A percentile compares a stretch with the other conserved stretches of the same genome.
Evolutionary conservation across 768 basidiomycete species (phyloP).

Genomic region (Saitozyma sp.): DNA sequence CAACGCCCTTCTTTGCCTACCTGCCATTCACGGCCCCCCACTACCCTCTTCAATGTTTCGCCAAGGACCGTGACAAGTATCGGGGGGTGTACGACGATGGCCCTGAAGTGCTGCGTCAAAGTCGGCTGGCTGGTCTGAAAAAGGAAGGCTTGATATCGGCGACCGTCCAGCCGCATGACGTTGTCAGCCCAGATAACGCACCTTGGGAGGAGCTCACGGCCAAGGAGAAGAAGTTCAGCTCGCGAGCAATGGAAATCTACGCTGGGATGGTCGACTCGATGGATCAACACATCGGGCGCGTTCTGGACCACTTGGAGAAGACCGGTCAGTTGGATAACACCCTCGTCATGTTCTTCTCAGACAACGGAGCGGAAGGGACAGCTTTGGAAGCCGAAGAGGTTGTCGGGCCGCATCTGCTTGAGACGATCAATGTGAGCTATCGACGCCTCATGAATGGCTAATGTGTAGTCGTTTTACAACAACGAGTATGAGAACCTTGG

Average conservation of each 20-base stretch:
- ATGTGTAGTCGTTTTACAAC: conserved; percentile 35
- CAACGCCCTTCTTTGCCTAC: conserved; percentile 48
- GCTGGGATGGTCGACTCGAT: conserved; percentile 45
- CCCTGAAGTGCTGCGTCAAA: conserved; percentile 36
- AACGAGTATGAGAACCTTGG: conserved; percentile 32
- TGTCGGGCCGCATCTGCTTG: conserved; percentile 4
- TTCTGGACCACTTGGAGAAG: conserved; percentile 34
- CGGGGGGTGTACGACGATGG: conserved; percentile 44
- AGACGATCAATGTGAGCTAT: conserved; percentile 41
- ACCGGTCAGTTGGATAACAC: conserved; percentile 46
- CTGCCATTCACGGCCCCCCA: conserved; percentile 48
- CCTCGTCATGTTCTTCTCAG: conserved; percentile 43
- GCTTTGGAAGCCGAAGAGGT: conserved; percentile 6
- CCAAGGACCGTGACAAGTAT: conserved; percentile 36
- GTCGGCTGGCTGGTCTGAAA: conserved; percentile 34
- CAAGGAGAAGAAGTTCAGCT: conserved; percentile 30
- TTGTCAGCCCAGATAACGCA: no score
- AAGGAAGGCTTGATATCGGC: conserved; percentile 33
- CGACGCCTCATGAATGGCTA: conserved; percentile 16
- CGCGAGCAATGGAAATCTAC: conserved; percentile 42
- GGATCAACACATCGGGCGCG: conserved; percentile 44
- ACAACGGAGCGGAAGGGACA: conserved; percentile 49
- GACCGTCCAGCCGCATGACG: conserved; percentile 15
- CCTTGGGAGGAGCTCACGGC: conserved; percentile 33
- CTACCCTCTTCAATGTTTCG: conserved; percentile 38